These are phyloP conservation scores for Aspergillus viridinutans DNA, from an alignment of 2,329 filamentous ascomycete genomes.

Conservation along the genomic window DNA sequence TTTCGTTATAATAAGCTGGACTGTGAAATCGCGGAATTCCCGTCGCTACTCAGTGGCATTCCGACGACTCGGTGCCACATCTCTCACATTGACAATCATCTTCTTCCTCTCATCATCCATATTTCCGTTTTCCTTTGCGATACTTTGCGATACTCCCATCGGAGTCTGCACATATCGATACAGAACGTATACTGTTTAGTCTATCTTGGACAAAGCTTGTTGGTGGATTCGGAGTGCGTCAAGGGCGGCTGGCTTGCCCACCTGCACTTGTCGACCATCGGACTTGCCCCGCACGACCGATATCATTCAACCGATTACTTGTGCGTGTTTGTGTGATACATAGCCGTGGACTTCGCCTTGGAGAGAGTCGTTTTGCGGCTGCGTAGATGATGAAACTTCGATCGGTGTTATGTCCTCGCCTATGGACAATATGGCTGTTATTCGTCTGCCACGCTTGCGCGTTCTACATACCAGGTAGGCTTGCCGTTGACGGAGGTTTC, in stretches of 20 bases:
- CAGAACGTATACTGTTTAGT: not conserved
- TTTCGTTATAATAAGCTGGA: constrained; percentile 20
- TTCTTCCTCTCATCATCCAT: not conserved
- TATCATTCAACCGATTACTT: not conserved
- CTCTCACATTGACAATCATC: not conserved
- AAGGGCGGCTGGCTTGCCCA: not conserved
- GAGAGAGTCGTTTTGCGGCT: constrained; percentile 1
- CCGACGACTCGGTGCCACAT: not conserved
- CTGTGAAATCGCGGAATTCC: not conserved
- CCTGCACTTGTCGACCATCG: not conserved
- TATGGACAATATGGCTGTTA: constrained; percentile 42
- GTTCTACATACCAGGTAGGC: constrained; percentile 81
- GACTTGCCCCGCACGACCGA: not conserved
- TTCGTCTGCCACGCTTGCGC: constrained; percentile 55
- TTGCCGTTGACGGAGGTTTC: not conserved
- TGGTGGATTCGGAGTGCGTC: not conserved
- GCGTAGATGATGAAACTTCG: constrained; percentile 13
- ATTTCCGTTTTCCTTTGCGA: not conserved
- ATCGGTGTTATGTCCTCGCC: constrained; percentile 9
- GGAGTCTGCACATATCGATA: not conserved
- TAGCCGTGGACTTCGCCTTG: constrained; percentile 8
- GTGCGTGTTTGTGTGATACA: constrained; percentile 9
- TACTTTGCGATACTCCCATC: not conserved
- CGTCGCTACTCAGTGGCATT: constrained; percentile 4
- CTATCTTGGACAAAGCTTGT: not conserved